Percentiles rank a stretch among this genome's conserved stretches.
These are phyloP conservation scores for Hymenoscyphus scutula DNA, from an alignment of 2,329 filamentous ascomycete genomes.

Conservation along the genomic window DNA sequence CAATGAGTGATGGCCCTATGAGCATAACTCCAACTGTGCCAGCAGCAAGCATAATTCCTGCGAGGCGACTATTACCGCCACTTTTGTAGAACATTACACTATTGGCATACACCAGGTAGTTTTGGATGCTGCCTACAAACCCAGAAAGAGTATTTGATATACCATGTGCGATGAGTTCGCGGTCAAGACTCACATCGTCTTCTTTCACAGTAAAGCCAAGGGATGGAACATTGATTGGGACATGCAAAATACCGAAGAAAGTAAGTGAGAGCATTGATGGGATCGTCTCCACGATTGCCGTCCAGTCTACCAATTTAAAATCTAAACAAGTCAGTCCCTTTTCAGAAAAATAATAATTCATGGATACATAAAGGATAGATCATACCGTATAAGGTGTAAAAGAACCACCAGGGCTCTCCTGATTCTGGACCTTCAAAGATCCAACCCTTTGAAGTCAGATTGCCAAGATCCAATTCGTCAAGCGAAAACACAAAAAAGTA, in stretches of 20 bases:
- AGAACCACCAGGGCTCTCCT: conserved; percentile 95
- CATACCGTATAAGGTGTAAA: conserved; percentile 92
- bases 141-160: conserved; percentile 91
- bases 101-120: conserved; percentile 97
- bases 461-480: conserved; percentile 63
- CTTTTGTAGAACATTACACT: conserved; percentile 95
- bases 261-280: conserved; percentile 96
- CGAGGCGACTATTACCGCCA: conserved; percentile 81
- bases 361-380: conserved; percentile 34
- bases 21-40: conserved; percentile 81
- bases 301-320: conserved; percentile 78
- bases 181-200: conserved; percentile 87
- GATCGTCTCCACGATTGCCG: conserved; percentile 76
- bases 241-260: conserved; percentile 95
- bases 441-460: conserved; percentile 75
- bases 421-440: conserved; percentile 82
- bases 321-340: conserved; percentile 47
- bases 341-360: neutral
- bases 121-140: conserved; percentile 82
- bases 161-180: conserved; percentile 88
- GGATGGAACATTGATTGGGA: conserved; percentile 96
- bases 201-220: conserved; percentile 87
- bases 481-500: conserved; percentile 73
- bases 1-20: conserved; percentile 82
- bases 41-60: conserved; percentile 78